Evolutionary conservation across 2,329 filamentous ascomycete species (phyloP).

Genomic region (Nothophaeocryptopus gaeumannii): DNA sequence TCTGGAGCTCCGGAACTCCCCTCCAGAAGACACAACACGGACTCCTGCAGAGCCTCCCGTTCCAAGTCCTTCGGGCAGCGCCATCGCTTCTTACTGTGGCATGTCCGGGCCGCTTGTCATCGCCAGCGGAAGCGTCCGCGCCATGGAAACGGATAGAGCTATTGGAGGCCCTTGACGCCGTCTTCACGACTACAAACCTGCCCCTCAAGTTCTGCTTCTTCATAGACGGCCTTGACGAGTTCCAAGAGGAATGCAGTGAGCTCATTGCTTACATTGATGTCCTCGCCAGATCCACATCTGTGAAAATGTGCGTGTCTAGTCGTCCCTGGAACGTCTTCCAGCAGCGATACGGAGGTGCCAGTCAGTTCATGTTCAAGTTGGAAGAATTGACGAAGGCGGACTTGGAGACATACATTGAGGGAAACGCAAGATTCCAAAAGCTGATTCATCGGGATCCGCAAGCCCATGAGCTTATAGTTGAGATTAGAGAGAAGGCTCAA

Average conservation of each 20-base stretch:
- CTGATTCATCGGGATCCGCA: neutral
- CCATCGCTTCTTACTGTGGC: no score
- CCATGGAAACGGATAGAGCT: no score
- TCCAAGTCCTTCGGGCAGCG: neutral
- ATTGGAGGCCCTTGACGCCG: neutral
- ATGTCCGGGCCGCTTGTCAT: neutral
- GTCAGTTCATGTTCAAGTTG: conserved; percentile 9
- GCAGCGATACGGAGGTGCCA: no score
- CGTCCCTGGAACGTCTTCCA: conserved; percentile 14
- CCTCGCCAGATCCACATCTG: neutral
- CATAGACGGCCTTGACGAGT: conserved; percentile 20
- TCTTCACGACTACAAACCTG: neutral
- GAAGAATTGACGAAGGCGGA: conserved; percentile 15
- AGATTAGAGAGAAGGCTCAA: conserved; percentile 14
- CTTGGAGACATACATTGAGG: no score
- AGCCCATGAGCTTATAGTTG: neutral
- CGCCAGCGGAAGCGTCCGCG: neutral
- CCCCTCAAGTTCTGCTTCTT: conserved; percentile 15
- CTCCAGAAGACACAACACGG: neutral
- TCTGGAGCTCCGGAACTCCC: neutral
- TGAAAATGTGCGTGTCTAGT: conserved; percentile 18
- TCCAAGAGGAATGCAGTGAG: conserved; percentile 5
- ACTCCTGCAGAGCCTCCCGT: neutral
- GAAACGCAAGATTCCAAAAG: no score
- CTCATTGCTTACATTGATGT: neutral